Evolutionary conservation across 495 filamentous ascomycete genomes (phyloP), one percentile per base, ranked within the genome.

Genomic region (Talaromyces adpressus): DNA sequence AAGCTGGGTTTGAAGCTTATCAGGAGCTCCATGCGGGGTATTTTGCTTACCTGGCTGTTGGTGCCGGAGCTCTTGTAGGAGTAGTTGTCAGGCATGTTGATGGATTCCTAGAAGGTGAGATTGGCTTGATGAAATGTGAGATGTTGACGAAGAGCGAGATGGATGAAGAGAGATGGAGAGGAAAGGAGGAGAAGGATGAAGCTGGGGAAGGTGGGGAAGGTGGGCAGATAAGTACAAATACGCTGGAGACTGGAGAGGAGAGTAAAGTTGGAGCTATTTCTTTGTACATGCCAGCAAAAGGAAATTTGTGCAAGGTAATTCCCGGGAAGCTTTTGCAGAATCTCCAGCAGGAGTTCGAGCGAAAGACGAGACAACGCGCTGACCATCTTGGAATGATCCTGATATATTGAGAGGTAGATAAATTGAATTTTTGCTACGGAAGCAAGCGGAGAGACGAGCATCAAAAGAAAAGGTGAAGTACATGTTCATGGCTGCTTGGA

Each of bases 31-130:
- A 47, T 4, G 41, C n/a, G 52, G 47, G 18, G 34, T 27, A 59
- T 36, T 16, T 4, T 27, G 30, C 56, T 49, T 72, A 80, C 77
- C 69, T 81, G 73, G 71, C 70, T 75, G 66, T 82, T 82, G 66
- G 76, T 80, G 67, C 80, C 79, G 59, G 76, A 80, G 67, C 76
- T 64, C 27, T 63, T 80, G 57, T 69, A 68, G 57, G 66, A 62
- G 66, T 77, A 82, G 4, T 70, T 36, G 52, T 62, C 61, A 62
- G 61, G 61, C 61, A 62, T 63, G n/a, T 18, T 63, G 51, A 34
- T 56, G 25, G 11, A 16, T 23, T 6, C 1, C 16, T 3, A 8
- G 52, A 34, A 23, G 9, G 23, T 18, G 25, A 3, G 27, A 27
- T 22, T 29, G 4, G 5, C 8, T 18, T 47, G 32, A 47, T 61